These are phyloP conservation scores for Coniferiporia sulphurascens DNA, from an alignment of 1,284 basidiomycete genomes.

Conservation along the genomic window DNA sequence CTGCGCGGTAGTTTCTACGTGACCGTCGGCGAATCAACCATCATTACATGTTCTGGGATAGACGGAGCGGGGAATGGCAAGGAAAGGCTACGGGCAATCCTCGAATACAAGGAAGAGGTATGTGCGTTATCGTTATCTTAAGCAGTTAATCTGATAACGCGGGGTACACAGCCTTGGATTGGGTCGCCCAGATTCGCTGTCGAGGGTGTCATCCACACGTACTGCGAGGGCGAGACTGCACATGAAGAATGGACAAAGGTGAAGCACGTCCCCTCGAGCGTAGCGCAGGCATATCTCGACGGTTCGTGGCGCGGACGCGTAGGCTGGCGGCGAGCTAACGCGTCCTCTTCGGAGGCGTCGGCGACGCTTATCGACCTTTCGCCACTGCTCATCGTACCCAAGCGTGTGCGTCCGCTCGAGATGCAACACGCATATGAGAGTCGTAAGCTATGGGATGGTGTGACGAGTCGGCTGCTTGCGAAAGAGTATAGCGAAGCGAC, in stretches of 20 bases:
- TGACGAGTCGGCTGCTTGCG: conserved; percentile 69
- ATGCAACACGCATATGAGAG: conserved; percentile 82
- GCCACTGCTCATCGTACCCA: conserved; percentile 72
- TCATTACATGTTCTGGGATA: conserved; percentile 82
- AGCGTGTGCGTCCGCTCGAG: conserved; percentile 78
- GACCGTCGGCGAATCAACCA: conserved; percentile 76
- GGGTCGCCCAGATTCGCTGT: conserved; percentile 82
- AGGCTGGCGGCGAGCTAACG: conserved; percentile 63
- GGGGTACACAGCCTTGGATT: conserved; percentile 73
- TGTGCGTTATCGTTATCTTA: conserved; percentile 23
- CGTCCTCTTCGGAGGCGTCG: conserved; percentile 45
- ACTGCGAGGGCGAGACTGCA: conserved; percentile 54
- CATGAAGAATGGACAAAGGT: conserved; percentile 81
- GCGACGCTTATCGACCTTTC: conserved; percentile 75
- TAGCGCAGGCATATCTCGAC: conserved; percentile 78
- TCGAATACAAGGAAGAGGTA: conserved; percentile 97
- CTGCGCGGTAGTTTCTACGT: conserved; percentile 88
- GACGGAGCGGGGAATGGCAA: conserved; percentile 64
- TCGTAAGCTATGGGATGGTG: conserved; percentile 83
- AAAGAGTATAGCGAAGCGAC: conserved; percentile 92
- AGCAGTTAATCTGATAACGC: too few species aligned
- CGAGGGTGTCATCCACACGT: conserved; percentile 89
- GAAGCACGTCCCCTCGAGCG: conserved; percentile 83
- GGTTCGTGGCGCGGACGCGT: conserved; percentile 86
- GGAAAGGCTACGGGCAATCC: conserved; percentile 69